Evolutionary conservation across 306 rosid genomes (phyloP).

Genomic region (Trichosanthes truncata): DNA sequence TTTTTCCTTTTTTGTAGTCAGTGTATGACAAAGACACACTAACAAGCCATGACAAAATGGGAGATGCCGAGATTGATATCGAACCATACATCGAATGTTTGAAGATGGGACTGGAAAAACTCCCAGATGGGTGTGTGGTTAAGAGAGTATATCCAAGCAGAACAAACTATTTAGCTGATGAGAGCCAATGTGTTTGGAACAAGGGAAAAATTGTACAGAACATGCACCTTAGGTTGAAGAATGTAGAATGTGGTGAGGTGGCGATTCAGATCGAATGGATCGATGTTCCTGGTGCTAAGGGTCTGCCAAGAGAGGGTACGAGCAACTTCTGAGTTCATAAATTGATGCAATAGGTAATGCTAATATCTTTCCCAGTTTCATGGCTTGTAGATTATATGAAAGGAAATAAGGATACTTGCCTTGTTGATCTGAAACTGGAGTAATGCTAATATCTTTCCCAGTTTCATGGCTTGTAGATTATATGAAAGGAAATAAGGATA

Average conservation of each 20-base stretch:
- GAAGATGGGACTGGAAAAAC: conserved; percentile 29
- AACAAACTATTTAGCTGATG: conserved; percentile 45
- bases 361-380: neutral
- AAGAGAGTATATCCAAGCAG: conserved; percentile 48
- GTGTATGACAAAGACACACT: conserved; percentile 73
- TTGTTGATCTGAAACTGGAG: neutral
- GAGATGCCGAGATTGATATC: conserved; percentile 68
- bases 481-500: neutral
- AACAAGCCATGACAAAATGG: conserved; percentile 68
- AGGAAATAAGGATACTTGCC: neutral
- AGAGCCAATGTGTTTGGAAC: conserved; percentile 57
- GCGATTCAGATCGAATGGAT: conserved; percentile 62
- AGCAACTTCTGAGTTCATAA: neutral
- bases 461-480: neutral
- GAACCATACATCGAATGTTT: conserved; percentile 42
- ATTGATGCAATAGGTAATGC: neutral
- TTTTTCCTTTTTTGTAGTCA: conserved; percentile 19
- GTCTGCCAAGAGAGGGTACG: neutral
- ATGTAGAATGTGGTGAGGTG: conserved; percentile 66
- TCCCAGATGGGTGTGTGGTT: conserved; percentile 47
- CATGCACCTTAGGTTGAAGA: conserved; percentile 58
- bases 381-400: neutral
- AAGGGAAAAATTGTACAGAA: conserved; percentile 47
- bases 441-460: neutral
- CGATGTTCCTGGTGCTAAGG: conserved; percentile 39